phyloP scores from a whole-genome alignment of 2,329 filamentous ascomycete species.

The Phyllosticta citribraziliensis region DNA sequence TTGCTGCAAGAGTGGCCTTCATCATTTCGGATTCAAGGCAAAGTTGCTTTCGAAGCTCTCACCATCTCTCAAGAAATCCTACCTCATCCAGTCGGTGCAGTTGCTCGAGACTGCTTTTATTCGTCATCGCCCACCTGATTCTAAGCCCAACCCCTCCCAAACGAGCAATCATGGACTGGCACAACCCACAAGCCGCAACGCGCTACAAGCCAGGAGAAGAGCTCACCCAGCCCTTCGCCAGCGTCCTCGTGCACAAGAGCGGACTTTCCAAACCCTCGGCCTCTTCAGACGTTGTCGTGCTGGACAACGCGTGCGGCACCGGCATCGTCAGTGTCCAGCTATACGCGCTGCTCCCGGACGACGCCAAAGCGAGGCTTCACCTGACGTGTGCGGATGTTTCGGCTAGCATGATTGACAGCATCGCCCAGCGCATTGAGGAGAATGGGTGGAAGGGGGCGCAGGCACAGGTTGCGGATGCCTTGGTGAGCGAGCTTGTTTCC shows the following conservation, averaged over 20 bases:
- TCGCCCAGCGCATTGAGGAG: slow-evolving; percentile 28
- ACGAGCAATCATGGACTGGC: slow-evolving; percentile 3
- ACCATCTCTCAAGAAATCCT: too few relatives aligned
- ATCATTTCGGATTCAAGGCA: too few relatives aligned
- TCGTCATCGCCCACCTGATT: not conserved
- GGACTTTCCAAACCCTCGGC: slow-evolving; percentile 16
- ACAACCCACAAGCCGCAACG: slow-evolving; percentile 15
- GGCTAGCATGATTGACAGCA: slow-evolving; percentile 31
- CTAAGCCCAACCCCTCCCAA: not conserved
- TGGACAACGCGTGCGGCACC: slow-evolving; percentile 47
- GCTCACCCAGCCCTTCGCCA: slow-evolving; percentile 22
- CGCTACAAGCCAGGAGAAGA: slow-evolving; percentile 22
- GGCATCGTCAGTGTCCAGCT: slow-evolving; percentile 41
- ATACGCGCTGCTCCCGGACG: slow-evolving; percentile 29
- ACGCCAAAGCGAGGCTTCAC: slow-evolving; percentile 34
- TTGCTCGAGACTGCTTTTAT: not conserved
- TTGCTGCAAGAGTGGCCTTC: too few relatives aligned
- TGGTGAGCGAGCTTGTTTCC: slow-evolving; percentile 25
- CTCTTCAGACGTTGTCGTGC: slow-evolving; percentile 23
- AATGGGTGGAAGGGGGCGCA: slow-evolving; percentile 41
- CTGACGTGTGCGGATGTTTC: slow-evolving; percentile 44
- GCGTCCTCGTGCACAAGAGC: slow-evolving; percentile 21
- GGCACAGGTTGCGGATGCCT: slow-evolving; percentile 37
- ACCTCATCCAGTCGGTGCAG: too few relatives aligned
- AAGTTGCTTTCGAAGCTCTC: too few relatives aligned